A percentile compares a stretch with the other conserved stretches of the same genome.
These are phyloP conservation scores for Globisporangium canariense DNA, from an alignment of 352 stramenopile genomes.

Conservation along the genomic window DNA sequence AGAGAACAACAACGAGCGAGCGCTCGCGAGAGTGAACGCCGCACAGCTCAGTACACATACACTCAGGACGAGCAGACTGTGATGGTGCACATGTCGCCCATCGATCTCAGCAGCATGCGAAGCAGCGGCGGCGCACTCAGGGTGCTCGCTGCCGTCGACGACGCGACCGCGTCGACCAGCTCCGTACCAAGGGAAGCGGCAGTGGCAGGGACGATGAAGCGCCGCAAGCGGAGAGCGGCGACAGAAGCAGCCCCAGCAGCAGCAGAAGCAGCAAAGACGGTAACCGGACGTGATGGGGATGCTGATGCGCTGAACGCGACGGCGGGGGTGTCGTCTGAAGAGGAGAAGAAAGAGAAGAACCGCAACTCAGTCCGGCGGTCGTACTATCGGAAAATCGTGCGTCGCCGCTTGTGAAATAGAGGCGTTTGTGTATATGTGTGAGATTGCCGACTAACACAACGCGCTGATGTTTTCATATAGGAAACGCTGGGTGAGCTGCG, in stretches of 20 bases:
- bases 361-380: slow-evolving; percentile 51
- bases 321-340: slow-evolving; percentile 20
- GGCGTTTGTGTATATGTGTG: neutral
- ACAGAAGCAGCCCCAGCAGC: neutral
- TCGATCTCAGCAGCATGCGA: neutral
- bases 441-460: neutral
- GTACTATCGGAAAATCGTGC: slow-evolving; percentile 53
- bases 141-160: neutral
- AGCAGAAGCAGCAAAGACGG: no score
- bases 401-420: slow-evolving; percentile 1
- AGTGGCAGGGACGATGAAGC: slow-evolving; percentile 1
- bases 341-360: slow-evolving; percentile 55
- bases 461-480: slow-evolving; percentile 16
- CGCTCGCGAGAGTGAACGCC: no score
- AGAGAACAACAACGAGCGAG: neutral
- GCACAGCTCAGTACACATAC: neutral
- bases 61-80: neutral
- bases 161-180: neutral
- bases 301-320: neutral
- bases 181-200: neutral
- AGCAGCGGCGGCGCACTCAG: neutral
- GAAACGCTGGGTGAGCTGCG: slow-evolving; percentile 46
- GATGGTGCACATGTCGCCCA: slow-evolving; percentile 6
- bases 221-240: slow-evolving; percentile 8
- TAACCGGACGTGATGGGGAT: neutral